Evolutionary conservation across 306 rosid species (phyloP), one percentile per base, ranked within the genome.

Genomic region (Sesbania bispinosa): DNA sequence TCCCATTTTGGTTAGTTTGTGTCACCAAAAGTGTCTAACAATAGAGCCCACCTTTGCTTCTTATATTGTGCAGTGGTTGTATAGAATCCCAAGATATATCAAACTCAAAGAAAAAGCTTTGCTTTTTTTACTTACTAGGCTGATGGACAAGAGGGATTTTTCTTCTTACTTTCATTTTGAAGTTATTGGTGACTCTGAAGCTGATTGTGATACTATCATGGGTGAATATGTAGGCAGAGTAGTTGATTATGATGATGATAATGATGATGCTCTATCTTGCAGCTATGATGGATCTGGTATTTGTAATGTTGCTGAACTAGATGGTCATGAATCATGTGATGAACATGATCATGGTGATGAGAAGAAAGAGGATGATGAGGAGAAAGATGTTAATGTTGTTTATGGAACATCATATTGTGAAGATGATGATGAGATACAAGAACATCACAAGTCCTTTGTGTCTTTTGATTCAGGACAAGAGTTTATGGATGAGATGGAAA

Each of bases 141-240:
- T 0, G 11, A 82, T 74, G 87, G 80, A 75, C 4, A 16, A 27
- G 66, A 68, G 52, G 43, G 88, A 87, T 36, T 71, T 82, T 1
- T 86, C 92, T 50, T 76, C 81, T 11, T 80, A 73, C 80, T 64
- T 85, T 29, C 83, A 71, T 18, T 80, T 89, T 38, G 99, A 94
- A 81, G 96, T 85, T 1, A 76, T 80, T 0, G 99, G 96, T 2
- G 99, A 94, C 68, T 94, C 99, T 7, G 97, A 94, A 50, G 82
- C 9, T 7, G 72, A 76, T 53, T 63, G 3, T 54, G 78, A 71
- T 58, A 65, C 77, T 51, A 18, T 24, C 38, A 13, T 64, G 48
- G 45, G 21, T 64, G 75, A 7, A 3, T 3, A 29, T 43, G 60
- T 20, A 15, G 47, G 47, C 1, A 73, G 54, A 58, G 8, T 71